phyloP scores from a whole-genome alignment of 768 basidiomycete species.

The Pisolithus marmoratus region DNA sequence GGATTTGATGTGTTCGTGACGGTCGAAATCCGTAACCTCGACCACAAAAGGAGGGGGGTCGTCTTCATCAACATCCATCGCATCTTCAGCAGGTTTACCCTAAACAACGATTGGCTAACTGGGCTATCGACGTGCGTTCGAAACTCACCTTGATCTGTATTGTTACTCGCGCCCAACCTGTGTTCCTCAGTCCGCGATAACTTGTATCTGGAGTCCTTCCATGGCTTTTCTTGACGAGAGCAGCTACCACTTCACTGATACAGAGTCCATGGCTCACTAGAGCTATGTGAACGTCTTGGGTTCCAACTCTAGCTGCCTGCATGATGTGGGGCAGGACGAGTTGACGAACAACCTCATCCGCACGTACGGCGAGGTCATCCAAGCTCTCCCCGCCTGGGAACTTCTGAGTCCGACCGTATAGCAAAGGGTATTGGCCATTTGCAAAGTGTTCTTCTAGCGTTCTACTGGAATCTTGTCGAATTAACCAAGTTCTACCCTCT shows the following conservation, averaged over 20 bases:
- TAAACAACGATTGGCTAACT: conserved; percentile 13
- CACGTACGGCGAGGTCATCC: conserved; percentile 55
- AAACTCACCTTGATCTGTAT: conserved; percentile 42
- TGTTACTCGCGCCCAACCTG: conserved; percentile 59
- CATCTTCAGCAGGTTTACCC: conserved; percentile 21
- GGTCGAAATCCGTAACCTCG: conserved; percentile 47
- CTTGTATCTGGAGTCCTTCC: conserved; percentile 23
- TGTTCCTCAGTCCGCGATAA: conserved; percentile 56
- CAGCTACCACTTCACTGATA: conserved; percentile 53
- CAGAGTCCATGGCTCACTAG: conserved; percentile 74
- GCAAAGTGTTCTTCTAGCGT: conserved; percentile 44
- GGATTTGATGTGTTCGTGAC: conserved; percentile 46
- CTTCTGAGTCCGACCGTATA: conserved; percentile 38
- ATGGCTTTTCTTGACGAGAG: conserved; percentile 40
- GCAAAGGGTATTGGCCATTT: conserved; percentile 47
- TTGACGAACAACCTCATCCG: conserved; percentile 44
- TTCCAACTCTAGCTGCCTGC: conserved; percentile 34
- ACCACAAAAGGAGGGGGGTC: conserved; percentile 34
- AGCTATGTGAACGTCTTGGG: conserved; percentile 46
- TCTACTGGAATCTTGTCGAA: conserved; percentile 20
- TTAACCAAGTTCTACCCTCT: conserved; percentile 53
- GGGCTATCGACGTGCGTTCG: neutral
- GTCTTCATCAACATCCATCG: conserved; percentile 17
- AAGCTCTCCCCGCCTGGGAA: conserved; percentile 73
- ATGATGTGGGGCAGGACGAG: conserved; percentile 53